Evolutionary conservation across 1,139 yeast species (phyloP).

Genomic region (Kazachstania sp.): DNA sequence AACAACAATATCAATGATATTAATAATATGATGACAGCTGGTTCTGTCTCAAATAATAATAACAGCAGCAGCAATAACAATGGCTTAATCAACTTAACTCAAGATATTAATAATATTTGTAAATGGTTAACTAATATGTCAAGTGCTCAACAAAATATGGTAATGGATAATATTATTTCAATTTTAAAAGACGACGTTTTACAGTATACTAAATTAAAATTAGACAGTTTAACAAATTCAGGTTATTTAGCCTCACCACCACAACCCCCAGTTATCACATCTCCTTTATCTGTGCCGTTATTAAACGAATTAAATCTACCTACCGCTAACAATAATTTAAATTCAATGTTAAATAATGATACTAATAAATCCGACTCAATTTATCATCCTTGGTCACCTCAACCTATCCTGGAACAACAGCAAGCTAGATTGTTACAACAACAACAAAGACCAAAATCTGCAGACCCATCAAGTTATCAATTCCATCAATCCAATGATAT

Average conservation of each 20-base stretch:
- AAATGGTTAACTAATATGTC: constrained; percentile 53
- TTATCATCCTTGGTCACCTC: constrained; percentile 28
- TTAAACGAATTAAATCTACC: neutral
- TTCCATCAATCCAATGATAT: too few relatives aligned
- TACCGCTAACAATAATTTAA: constrained; percentile 8
- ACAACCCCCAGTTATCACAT: constrained; percentile 16
- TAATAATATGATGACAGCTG: neutral
- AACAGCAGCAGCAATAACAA: neutral
- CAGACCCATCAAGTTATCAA: constrained; percentile 29
- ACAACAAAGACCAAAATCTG: constrained; percentile 35
- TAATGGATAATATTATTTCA: constrained; percentile 50
- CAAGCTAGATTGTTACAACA: constrained; percentile 11
- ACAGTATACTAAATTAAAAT: constrained; percentile 38
- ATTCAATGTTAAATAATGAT: constrained; percentile 12
- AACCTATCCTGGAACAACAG: constrained; percentile 23
- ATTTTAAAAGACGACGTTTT: constrained; percentile 42
- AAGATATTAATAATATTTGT: constrained; percentile 44
- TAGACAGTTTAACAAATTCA: constrained; percentile 28
- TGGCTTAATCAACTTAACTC: constrained; percentile 28
- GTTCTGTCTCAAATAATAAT: neutral
- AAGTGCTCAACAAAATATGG: constrained; percentile 48
- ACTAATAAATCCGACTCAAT: neutral
- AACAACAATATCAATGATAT: neutral
- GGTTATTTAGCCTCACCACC: constrained; percentile 11
- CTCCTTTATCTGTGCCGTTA: constrained; percentile 16